Evolutionary conservation across 2,329 filamentous ascomycete species (phyloP), one percentile per base, ranked within the genome.

Genomic region (Podosphaera fusca): DNA sequence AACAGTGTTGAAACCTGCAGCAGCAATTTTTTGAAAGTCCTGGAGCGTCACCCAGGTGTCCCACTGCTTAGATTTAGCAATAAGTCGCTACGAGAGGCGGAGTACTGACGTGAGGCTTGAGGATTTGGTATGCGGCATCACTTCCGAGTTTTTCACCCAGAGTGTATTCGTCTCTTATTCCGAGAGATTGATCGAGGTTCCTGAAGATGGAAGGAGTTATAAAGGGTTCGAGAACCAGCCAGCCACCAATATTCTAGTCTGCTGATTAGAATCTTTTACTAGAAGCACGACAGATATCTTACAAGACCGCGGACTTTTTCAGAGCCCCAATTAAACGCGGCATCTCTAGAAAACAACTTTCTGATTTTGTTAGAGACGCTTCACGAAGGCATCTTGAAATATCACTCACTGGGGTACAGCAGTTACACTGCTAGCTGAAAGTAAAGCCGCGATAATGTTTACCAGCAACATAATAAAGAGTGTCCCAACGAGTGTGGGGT

Each of bases 151-250:
- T 70, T 60, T 77, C 57, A 30, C 62, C 64, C 1, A 69, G 59
- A 4, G 67, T 68, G 30, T 58, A 66, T 56, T 69, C 67, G 57
- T 69, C 67, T 21, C 66, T 61, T 56, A 67, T 64, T 1, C 63
- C 65, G 5, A 65, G 52, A 8, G 66, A 66, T 56, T 65, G 65
- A 46, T 64, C 61, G 29, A 64, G 52, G 61, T 59, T 72, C 66
- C 66, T 58, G 63, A 79, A 79, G 53, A 79, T 69, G 1, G 74
- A 77, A n/a, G 76, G 77, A 4, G 75, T 78, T 56, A 79, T 79
- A 74, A 74, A 78, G 49, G 68, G 67, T 62, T 65, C 63, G 29
- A 67, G 58, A 10, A 65, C 55, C 10, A 67, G 63, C 69, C 69
- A 71, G 9, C 69, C 69, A 29, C 69, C 69, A 59, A 69, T 62